Percentiles rank a stretch among this genome's conserved stretches.
These are phyloP conservation scores for Salix caprea DNA, from an alignment of 345 rosid genomes.

Conservation along the genomic window DNA sequence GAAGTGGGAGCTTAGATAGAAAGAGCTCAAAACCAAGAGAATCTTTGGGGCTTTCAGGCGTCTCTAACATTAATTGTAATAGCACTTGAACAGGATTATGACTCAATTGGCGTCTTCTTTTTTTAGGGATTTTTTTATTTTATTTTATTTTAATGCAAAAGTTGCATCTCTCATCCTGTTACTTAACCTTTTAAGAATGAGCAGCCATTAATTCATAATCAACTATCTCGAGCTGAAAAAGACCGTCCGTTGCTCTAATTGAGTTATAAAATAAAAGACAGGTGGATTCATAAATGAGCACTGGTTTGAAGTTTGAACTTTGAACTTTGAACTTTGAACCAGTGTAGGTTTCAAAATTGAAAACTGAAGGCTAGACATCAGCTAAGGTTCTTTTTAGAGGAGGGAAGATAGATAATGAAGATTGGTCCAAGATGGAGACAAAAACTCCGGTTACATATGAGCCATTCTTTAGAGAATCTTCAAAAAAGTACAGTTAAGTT, in stretches of 20 bases:
- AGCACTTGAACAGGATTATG: not conserved
- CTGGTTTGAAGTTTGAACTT: not conserved
- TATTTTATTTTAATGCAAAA: not conserved
- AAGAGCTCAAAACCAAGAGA: not conserved
- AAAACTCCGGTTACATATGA: slow-evolving; percentile 1
- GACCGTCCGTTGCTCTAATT: not conserved
- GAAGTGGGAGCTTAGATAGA: not conserved
- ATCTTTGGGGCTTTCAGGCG: not conserved
- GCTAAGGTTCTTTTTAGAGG: too few relatives aligned
- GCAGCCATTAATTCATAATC: not conserved
- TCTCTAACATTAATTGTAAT: not conserved
- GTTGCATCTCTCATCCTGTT: not conserved
- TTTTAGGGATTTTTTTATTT: too few relatives aligned
- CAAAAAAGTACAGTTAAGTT: not conserved
- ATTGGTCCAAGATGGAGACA: not conserved
- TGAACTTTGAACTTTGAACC: not conserved
- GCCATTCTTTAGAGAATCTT: slow-evolving; percentile 11
- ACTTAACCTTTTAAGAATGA: not conserved
- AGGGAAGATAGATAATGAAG: too few relatives aligned
- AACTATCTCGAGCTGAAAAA: not conserved
- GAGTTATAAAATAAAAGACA: not conserved
- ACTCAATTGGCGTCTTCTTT: too few relatives aligned
- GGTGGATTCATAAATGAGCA: not conserved
- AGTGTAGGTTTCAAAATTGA: not conserved
- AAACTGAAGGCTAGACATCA: not conserved